Conservation (phyloP, 768 basidiomycete genomes). For the Kwoniella botswanensis region DNA sequence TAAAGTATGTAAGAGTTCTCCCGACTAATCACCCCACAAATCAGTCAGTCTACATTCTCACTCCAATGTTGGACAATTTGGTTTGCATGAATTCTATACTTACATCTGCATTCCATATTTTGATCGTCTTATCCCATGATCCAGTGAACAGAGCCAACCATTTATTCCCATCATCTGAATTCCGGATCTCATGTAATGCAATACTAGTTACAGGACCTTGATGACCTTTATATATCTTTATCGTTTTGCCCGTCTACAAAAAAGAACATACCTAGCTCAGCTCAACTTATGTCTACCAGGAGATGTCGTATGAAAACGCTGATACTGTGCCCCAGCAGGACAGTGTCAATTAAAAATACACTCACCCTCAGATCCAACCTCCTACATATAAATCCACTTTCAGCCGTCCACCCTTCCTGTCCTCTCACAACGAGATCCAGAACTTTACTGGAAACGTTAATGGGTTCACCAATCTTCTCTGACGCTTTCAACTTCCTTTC, state of each 20-base stretch:
- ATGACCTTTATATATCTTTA: slow-evolving; percentile 80
- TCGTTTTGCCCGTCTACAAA: slow-evolving; percentile 75
- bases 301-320: too few species aligned
- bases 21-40: slow-evolving; percentile 64
- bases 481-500: slow-evolving; percentile 68
- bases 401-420: slow-evolving; percentile 81
- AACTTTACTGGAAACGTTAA: slow-evolving; percentile 75
- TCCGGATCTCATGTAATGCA: slow-evolving; percentile 62
- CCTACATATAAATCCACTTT: slow-evolving; percentile 76
- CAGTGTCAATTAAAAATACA: slow-evolving; percentile 18
- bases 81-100: slow-evolving; percentile 34
- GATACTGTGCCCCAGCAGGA: not conserved
- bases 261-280: too few species aligned
- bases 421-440: slow-evolving; percentile 71
- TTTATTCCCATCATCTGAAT: slow-evolving; percentile 8
- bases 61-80: not conserved
- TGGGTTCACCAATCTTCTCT: slow-evolving; percentile 76
- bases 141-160: slow-evolving; percentile 74
- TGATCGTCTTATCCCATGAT: slow-evolving; percentile 97
- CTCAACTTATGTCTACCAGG: too few species aligned
- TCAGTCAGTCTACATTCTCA: not conserved
- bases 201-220: slow-evolving; percentile 85
- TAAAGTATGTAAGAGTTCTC: slow-evolving; percentile 71
- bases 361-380: slow-evolving; percentile 78
- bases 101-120: slow-evolving; percentile 81